Evolutionary conservation across 1,284 basidiomycete species (phyloP).

Genomic region (Mycosarcoma mackinlayi): DNA sequence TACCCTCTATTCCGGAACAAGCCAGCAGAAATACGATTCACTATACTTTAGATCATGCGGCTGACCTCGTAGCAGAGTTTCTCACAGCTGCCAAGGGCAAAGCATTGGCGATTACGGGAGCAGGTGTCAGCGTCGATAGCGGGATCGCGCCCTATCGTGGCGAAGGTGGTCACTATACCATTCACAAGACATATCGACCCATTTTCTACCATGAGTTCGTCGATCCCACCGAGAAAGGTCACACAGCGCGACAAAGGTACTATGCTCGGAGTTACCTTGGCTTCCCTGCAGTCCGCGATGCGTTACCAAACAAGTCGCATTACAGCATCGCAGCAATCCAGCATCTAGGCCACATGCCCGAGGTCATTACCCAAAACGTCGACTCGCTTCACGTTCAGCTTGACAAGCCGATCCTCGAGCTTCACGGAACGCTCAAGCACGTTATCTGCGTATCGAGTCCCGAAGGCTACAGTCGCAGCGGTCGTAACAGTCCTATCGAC

Average conservation of each 20-base stretch:
- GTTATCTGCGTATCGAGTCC: conserved; percentile 35
- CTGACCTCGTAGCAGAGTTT: conserved; percentile 46
- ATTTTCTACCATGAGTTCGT: conserved; percentile 67
- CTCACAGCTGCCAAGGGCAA: conserved; percentile 47
- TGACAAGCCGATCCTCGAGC: conserved; percentile 66
- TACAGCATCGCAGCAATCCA: conserved; percentile 63
- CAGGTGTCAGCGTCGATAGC: conserved; percentile 66
- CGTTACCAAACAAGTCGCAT: conserved; percentile 64
- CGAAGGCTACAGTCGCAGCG: neutral
- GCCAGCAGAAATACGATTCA: conserved; percentile 34
- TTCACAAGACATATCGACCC: conserved; percentile 64
- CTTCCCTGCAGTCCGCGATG: conserved; percentile 59
- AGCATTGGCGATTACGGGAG: conserved; percentile 58
- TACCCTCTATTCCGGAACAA: conserved; percentile 61
- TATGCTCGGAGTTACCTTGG: conserved; percentile 67
- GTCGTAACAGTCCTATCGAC: conserved; percentile 6
- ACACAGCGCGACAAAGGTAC: conserved; percentile 59
- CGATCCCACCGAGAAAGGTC: conserved; percentile 47
- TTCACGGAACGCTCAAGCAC: conserved; percentile 60
- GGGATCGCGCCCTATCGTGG: conserved; percentile 68
- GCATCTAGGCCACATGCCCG: conserved; percentile 54
- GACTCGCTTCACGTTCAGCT: conserved; percentile 67
- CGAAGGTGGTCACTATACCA: conserved; percentile 60
- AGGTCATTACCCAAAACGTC: conserved; percentile 67
- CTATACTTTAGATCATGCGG: conserved; percentile 44